These are phyloP conservation scores for Sporothrix protearum DNA, from an alignment of 2,329 filamentous ascomycete genomes.

Conservation along the genomic window DNA sequence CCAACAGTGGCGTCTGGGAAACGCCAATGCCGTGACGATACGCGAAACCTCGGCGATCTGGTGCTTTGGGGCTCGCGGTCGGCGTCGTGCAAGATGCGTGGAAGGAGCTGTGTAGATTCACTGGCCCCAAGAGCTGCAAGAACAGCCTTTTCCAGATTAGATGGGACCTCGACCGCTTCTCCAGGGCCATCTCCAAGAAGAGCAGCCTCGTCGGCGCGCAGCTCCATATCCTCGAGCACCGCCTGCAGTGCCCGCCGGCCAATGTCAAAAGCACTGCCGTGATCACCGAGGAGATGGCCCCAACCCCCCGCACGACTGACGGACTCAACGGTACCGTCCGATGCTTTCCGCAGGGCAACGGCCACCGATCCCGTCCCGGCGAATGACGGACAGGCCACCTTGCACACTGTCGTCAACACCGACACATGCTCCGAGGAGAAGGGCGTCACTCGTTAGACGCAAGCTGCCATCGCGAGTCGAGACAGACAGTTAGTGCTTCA, in stretches of 20 bases:
- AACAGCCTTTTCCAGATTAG: neutral
- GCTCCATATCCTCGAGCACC: constrained; percentile 19
- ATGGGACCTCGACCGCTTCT: neutral
- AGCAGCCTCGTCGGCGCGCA: constrained; percentile 4
- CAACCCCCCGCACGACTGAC: constrained; percentile 21
- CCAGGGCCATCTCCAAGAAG: neutral
- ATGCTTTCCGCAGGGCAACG: constrained; percentile 6
- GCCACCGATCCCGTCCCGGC: constrained; percentile 15
- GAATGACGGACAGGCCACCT: constrained; percentile 15
- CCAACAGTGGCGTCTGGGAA: neutral
- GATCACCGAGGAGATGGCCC: constrained; percentile 20
- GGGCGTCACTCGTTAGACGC: constrained; percentile 21
- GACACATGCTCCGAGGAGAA: constrained; percentile 16
- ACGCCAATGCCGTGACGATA: constrained; percentile 19
- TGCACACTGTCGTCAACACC: constrained; percentile 12
- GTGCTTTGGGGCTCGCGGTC: constrained; percentile 20
- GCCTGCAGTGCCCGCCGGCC: constrained; percentile 22
- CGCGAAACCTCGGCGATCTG: constrained; percentile 20
- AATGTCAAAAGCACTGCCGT: constrained; percentile 21
- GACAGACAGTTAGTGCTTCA: constrained; percentile 13
- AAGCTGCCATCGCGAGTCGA: constrained; percentile 8
- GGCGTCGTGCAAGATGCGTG: constrained; percentile 17
- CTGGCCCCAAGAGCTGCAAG: neutral
- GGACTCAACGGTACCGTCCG: neutral
- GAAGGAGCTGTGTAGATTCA: constrained; percentile 7